These are phyloP conservation scores for Hydnomerulius pinastri DNA, from an alignment of 768 basidiomycete species.

Conservation along the genomic window DNA sequence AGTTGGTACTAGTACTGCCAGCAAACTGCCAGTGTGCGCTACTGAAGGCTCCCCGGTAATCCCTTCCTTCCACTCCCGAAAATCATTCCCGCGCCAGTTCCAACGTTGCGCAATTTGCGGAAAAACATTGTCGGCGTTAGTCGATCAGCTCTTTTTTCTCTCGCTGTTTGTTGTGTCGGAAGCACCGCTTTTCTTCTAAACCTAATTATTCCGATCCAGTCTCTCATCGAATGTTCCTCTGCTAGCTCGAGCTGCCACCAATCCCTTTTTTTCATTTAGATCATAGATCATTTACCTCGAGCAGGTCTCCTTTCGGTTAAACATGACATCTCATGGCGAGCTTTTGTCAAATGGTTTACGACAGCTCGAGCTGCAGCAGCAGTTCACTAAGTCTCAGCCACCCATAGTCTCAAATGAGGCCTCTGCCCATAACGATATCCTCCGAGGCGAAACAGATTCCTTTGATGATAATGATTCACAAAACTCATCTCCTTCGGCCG, in stretches of 20 bases:
- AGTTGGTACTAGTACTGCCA: neutral
- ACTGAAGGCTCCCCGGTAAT: slow-evolving; percentile 1
- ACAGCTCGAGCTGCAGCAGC: slow-evolving; percentile 43
- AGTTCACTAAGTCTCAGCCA: slow-evolving; percentile 6
- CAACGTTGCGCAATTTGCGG: neutral
- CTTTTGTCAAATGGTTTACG: slow-evolving; percentile 49
- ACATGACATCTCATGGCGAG: slow-evolving; percentile 37
- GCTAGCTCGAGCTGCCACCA: neutral
- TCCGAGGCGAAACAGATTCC: slow-evolving; percentile 5
- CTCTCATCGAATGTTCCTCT: slow-evolving; percentile 2
- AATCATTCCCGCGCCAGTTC: neutral
- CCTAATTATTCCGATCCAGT: too few relatives aligned
- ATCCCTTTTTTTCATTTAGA: slow-evolving; percentile 1
- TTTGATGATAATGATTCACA: neutral
- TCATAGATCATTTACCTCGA: neutral
- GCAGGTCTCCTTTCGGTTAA: slow-evolving; percentile 26
- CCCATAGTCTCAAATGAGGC: slow-evolving; percentile 10
- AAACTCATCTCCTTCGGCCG: slow-evolving; percentile 17
- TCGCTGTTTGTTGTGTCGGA: neutral
- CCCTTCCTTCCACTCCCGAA: neutral
- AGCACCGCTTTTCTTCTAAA: too few relatives aligned
- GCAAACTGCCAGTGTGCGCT: neutral
- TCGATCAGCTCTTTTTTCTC: neutral
- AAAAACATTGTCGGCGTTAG: neutral
- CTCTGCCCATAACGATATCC: slow-evolving; percentile 6